Percentiles rank a stretch among this genome's conserved stretches.
phyloP scores from a whole-genome alignment of 305 asterid species.

The Fraxinus platypoda region DNA sequence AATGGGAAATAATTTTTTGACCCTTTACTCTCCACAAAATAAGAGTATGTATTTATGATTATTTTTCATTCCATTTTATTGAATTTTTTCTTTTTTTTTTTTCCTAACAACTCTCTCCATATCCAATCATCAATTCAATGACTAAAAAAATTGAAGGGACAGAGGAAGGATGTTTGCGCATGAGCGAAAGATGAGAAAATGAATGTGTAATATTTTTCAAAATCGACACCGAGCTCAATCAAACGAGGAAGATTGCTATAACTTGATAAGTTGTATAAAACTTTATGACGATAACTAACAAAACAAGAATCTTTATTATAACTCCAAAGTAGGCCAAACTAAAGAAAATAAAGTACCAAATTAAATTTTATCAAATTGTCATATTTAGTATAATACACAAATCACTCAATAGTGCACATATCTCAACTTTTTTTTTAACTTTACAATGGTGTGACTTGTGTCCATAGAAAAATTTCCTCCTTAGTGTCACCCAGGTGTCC shows the following conservation, averaged over 20 bases:
- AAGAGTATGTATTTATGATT: neutral
- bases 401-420: neutral
- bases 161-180: neutral
- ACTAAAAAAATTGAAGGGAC: neutral
- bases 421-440: neutral
- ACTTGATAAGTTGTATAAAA: neutral
- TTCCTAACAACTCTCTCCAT: neutral
- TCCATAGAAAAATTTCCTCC: neutral
- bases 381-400: neutral
- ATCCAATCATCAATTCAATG: neutral
- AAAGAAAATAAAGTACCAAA: neutral
- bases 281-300: too few relatives aligned
- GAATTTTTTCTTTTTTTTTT: neutral
- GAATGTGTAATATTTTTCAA: neutral
- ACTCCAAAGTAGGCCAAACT: neutral
- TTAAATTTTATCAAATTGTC: neutral
- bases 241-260: neutral
- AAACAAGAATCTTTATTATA: neutral
- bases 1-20: slow-evolving; percentile 34
- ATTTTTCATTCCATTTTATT: neutral
- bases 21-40: slow-evolving; percentile 23
- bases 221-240: neutral
- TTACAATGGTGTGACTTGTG: slow-evolving; percentile 3
- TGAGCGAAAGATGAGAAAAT: neutral
- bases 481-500: neutral